Evolutionary conservation across 2,329 filamentous ascomycete genomes (phyloP), one percentile per base, ranked within the genome.

Genomic region (Elsinoe ampelina): DNA sequence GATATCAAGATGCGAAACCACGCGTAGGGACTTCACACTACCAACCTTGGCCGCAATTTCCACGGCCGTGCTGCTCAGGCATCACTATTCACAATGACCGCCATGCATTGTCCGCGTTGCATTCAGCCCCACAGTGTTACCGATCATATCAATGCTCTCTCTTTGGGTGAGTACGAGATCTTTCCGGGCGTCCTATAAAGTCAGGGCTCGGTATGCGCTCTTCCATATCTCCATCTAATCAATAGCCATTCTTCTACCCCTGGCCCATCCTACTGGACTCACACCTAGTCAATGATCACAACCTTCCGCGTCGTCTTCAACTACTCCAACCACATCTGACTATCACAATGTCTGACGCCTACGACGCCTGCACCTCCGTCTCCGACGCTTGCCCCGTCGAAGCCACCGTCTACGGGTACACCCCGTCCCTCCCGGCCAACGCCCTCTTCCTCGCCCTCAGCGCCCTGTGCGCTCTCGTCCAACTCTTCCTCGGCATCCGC

Each of bases 381-480:
- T 22, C 41, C 41, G 7, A 20, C 45, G 7, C 65, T 5, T 68
- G 67, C 61, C 65, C 66, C 39, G 56, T 68, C 10, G 65, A 63
- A 13, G 65, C 66, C 26, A 62, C 62, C 0, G 72, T 74, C 13
- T 79, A 68, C 51, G 67, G 67, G 58, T 68, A 73, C 62, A 63
- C 63, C n/a, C 71, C 72, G 5, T 64, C 66, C 41, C 64, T 73
- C 19, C 65, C 65, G 32, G 67, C 67, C 15, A 72, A 71, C n/a
- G 62, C 68, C 58, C 63, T 75, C 58, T 73, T 76, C 62, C 63
- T 73, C 57, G 63, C 63, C 55, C 54, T 70, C 55, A 68, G 72
- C 61, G 61, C 63, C 17, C 15, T 71, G 43, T 68, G 67, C 6
- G 64, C 67, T 34, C 3, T 66, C 42, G 58, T 62, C 2, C 69